A percentile compares a stretch with the other conserved stretches of the same genome.
Conservation (phyloP, 768 basidiomycete genomes). For the Phaffia australis region DNA sequence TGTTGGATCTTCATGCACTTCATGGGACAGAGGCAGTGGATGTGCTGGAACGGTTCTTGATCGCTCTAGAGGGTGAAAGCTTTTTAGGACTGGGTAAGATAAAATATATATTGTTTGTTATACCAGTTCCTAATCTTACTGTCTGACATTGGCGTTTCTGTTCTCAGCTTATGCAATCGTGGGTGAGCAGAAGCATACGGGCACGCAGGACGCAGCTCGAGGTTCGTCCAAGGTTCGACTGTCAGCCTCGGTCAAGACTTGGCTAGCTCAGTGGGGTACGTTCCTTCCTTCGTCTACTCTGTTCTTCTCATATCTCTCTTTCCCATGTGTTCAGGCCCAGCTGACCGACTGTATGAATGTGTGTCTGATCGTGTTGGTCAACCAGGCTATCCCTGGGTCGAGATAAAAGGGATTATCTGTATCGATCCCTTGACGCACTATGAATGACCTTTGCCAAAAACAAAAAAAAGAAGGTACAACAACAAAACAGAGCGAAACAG, state of each 20-base stretch:
- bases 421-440: conserved; percentile 46
- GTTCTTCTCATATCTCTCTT: not conserved
- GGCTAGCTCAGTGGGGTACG: conserved; percentile 66
- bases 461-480: too few species aligned
- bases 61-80: conserved; percentile 78
- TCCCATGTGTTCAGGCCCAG: not conserved
- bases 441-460: not conserved
- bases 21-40: conserved; percentile 90
- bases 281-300: not conserved
- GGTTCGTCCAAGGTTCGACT: conserved; percentile 74
- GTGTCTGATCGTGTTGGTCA: not conserved
- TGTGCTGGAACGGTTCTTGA: conserved; percentile 75
- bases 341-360: not conserved
- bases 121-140: not conserved
- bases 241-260: conserved; percentile 76
- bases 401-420: conserved; percentile 79
- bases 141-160: conserved; percentile 14
- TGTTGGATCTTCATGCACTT: conserved; percentile 50
- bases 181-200: conserved; percentile 93
- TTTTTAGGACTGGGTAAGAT: conserved; percentile 69
- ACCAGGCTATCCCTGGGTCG: conserved; percentile 80
- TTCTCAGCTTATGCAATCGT: conserved; percentile 69
- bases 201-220: conserved; percentile 67
- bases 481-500: too few species aligned
- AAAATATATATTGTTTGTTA: not conserved